Percentiles rank a stretch among this genome's conserved stretches.
Conservation (phyloP, 140 eudicot species). For the Cichorium intybus region DNA sequence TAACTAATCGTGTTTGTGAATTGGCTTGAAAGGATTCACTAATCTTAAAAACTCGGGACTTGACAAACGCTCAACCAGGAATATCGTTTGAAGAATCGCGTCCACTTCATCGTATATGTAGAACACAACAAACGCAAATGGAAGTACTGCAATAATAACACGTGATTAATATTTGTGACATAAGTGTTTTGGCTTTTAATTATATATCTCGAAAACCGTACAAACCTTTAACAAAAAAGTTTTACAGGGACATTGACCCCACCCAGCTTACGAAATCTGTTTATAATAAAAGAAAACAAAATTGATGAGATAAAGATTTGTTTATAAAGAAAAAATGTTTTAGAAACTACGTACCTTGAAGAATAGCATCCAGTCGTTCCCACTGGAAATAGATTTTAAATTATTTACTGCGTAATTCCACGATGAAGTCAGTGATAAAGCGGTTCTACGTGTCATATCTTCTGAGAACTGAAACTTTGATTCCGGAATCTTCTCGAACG, state of each 20-base stretch:
- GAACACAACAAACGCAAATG: conserved; percentile 38
- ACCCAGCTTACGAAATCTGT: conserved; percentile 63
- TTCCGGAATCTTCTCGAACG: conserved; percentile 72
- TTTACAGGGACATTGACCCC: conserved; percentile 57
- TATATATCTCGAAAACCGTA: not conserved
- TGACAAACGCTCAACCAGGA: conserved; percentile 41
- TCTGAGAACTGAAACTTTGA: conserved; percentile 61
- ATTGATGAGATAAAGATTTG: not conserved
- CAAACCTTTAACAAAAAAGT: conserved; percentile 54
- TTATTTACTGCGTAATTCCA: conserved; percentile 61
- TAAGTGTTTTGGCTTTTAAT: not conserved
- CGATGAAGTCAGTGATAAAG: conserved; percentile 47
- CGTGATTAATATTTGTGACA: not conserved
- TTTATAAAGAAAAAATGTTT: too few relatives aligned
- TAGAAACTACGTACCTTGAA: conserved; percentile 69
- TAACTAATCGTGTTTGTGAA: conserved; percentile 34
- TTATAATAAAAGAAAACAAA: conserved; percentile 6
- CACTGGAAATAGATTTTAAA: conserved; percentile 68
- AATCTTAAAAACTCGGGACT: conserved; percentile 35
- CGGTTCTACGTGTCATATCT: conserved; percentile 60
- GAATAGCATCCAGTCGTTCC: conserved; percentile 65
- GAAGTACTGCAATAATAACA: conserved; percentile 38
- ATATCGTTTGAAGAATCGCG: conserved; percentile 21
- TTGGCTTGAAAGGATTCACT: conserved; percentile 38
- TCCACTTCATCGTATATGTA: conserved; percentile 59